phyloP scores from a whole-genome alignment of 768 basidiomycete species.

The Lactarius psammicola region DNA sequence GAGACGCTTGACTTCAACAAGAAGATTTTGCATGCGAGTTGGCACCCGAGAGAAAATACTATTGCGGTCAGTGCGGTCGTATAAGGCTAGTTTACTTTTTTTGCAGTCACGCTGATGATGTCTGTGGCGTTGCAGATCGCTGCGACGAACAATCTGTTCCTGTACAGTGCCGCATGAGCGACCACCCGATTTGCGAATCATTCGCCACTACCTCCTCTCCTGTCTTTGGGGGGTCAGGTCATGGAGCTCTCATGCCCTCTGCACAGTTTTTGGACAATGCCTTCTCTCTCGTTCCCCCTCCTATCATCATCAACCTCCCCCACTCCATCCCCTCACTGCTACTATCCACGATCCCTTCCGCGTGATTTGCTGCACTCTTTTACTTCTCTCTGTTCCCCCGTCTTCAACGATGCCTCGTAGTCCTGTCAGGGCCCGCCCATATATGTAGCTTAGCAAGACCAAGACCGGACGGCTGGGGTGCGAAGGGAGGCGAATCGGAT shows the following conservation, averaged over 20 bases:
- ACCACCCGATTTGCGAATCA: background rate
- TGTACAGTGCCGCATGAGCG: constrained; percentile 63
- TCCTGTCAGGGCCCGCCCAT: constrained; percentile 5
- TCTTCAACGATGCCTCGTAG: constrained; percentile 1
- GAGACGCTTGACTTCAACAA: constrained; percentile 92
- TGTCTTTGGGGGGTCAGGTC: background rate
- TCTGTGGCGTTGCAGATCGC: constrained; percentile 63
- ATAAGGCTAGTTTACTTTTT: background rate
- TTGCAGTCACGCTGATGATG: background rate
- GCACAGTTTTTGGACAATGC: constrained; percentile 25
- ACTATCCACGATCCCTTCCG: constrained; percentile 16
- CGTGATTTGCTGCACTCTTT: constrained; percentile 18
- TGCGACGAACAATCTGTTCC: constrained; percentile 94
- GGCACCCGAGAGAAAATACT: constrained; percentile 98
- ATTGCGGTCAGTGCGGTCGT: constrained; percentile 71
- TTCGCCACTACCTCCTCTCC: constrained; percentile 7
- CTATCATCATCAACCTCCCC: constrained; percentile 4
- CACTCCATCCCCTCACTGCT: constrained; percentile 3
- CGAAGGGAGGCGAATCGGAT: background rate
- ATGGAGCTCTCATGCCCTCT: constrained; percentile 4
- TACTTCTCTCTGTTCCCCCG: background rate
- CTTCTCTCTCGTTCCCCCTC: constrained; percentile 5
- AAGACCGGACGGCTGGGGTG: background rate
- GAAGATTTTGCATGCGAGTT: constrained; percentile 94
- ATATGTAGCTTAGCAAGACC: constrained; percentile 10